Evolutionary conservation across 2,329 filamentous ascomycete species (phyloP).

Genomic region (Aureobasidium namibiae): DNA sequence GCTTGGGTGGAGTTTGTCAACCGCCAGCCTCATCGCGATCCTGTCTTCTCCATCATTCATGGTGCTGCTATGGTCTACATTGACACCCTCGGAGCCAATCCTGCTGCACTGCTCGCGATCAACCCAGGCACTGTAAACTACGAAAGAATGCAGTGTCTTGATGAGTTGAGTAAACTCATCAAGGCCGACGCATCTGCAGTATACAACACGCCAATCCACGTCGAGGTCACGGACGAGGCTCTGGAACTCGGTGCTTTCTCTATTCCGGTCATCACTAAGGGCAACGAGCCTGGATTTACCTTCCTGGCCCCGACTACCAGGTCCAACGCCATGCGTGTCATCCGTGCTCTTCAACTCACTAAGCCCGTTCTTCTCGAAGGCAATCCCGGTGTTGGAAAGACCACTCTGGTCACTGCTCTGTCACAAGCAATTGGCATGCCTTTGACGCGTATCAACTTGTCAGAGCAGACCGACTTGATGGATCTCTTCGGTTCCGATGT

Average conservation of each 20-base stretch:
- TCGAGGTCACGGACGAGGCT: conserved; percentile 45
- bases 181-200: conserved; percentile 52
- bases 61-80: conserved; percentile 94
- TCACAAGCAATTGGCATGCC: conserved; percentile 71
- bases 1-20: conserved; percentile 94
- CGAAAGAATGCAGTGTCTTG: conserved; percentile 66
- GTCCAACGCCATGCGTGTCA: conserved; percentile 81
- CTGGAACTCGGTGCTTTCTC: conserved; percentile 70
- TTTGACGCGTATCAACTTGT: conserved; percentile 90
- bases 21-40: conserved; percentile 25
- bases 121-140: conserved; percentile 59
- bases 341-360: conserved; percentile 76
- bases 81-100: conserved; percentile 90
- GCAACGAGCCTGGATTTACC: conserved; percentile 55
- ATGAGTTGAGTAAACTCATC: conserved; percentile 62
- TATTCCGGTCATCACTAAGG: conserved; percentile 35
- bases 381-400: conserved; percentile 97
- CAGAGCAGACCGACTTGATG: conserved; percentile 95
- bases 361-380: conserved; percentile 94
- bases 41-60: conserved; percentile 51
- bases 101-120: conserved; percentile 73
- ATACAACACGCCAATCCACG: conserved; percentile 55
- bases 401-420: conserved; percentile 79
- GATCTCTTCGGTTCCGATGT: conserved; percentile 96
- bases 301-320: conserved; percentile 86